Evolutionary conservation across 2,329 filamentous ascomycete species (phyloP), one percentile per base, ranked within the genome.

Genomic region (Ceratocystis diversiconidia): DNA sequence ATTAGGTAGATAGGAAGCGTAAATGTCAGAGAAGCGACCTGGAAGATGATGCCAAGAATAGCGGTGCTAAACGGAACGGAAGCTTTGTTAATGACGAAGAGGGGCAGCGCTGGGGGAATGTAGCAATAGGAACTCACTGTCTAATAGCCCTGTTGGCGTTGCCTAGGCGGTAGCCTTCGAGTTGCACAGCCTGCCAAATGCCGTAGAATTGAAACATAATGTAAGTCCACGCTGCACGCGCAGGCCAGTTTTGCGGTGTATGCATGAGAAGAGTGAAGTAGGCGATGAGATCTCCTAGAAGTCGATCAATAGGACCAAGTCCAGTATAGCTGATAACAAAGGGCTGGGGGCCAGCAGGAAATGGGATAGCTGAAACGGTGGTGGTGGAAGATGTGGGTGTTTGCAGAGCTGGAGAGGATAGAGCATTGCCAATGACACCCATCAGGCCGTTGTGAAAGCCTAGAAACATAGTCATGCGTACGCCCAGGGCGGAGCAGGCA

Each of bases 211-310:
- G 65, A 2, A 43, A 22, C 30, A 67, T 62, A 15, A 67, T 15
- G 19, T 64, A 64, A 4, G 43, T 44, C 28, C 50, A 64, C 3
- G 43, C 43, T 1, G 46, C 48, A 5, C 30, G 44, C 22, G 30
- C 41, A 28, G 30, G 30, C 61, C n/a, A 46, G 30, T 7, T 12
- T 17, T 61, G 43, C 25, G 52, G 50, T 17, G 61, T 36, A 12
- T 67, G 52, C n/a, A 55, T 57, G 28, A 67, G 43, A 2, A 67
- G 28, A 3, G 57, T 61, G 32, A 67, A 67, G 36, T 64, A 67
- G 12, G 19, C 62, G 17, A 67, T 57, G 32, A 67, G 1, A 25
- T 62, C 28, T 10, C n/a, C 25, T 43, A 67, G 43, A 10, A 62
- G n/a, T 28, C 57, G 62, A 30, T 67, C 65, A 8, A 61, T 32